Base-by-base conservation (phyloP, 2,329 filamentous ascomycete genomes). In the Coniella vitis region DNA sequence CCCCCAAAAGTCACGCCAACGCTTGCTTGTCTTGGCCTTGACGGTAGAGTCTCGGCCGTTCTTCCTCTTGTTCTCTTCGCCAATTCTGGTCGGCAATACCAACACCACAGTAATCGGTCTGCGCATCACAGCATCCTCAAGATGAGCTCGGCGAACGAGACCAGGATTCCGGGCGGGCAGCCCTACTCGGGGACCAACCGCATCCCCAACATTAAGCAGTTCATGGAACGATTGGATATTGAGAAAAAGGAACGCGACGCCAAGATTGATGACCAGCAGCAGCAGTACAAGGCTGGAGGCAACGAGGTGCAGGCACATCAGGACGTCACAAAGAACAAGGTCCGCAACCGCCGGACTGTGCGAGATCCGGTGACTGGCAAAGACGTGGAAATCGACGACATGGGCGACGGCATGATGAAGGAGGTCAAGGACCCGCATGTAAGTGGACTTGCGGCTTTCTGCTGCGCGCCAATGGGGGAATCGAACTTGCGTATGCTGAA, bases 341-440 rank as follows among this genome's bases (percentile, higher is more conserved):
- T 61, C 36, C 68, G 67, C 43, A 69, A 71, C 49, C 83, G 90
- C 32, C 89, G 87, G 16, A 70, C 65, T 7, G 90, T 95, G 38
- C 89, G 86, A 1, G 91, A 97, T 63, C 91, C 91, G 0, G 87
- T 88, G 0, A 96, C 91, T 0, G 90, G 90, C 17, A 86, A 82
- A 45, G 77, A 95, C 55, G 86, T 96, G 17, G 79, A 86, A 55
- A 95, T 97, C 54, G 86, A 90, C 57, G 87, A 87, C 59, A 74
- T 83, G 47, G 75, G 84, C 39, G 71, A 43, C 8, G 32, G 54
- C 13, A 81, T 85, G 58, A 76, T 87, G 66, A 76, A 86, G 38
- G 71, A 79, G 3, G 86, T 84, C 0, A 80, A 87, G 44, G 75
- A 94, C 51, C 88, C 90, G 1, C 72, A 75, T 65, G 84, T 87